Evolutionary conservation across 768 basidiomycete species (phyloP).

Genomic region (Suillus sp.): DNA sequence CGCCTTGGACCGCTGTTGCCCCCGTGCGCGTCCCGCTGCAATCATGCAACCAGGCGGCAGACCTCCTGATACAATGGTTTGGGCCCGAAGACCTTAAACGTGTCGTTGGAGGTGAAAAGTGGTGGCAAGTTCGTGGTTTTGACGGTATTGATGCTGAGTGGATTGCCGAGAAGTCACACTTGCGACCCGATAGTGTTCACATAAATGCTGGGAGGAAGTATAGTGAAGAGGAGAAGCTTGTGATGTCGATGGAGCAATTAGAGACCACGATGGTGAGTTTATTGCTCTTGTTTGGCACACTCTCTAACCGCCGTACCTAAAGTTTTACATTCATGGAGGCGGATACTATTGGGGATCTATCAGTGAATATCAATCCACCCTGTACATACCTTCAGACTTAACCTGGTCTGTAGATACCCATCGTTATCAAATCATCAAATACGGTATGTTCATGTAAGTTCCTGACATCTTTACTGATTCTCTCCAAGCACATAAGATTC

Average conservation of each 20-base stretch:
- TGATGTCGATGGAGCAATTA: slow-evolving; percentile 54
- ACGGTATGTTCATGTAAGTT: slow-evolving; percentile 38
- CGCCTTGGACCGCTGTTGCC: slow-evolving; percentile 63
- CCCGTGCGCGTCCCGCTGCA: slow-evolving; percentile 58
- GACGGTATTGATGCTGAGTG: slow-evolving; percentile 69
- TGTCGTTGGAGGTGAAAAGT: slow-evolving; percentile 74
- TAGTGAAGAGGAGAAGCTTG: slow-evolving; percentile 40
- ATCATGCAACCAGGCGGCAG: slow-evolving; percentile 63
- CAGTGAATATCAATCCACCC: slow-evolving; percentile 35
- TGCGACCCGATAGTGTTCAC: slow-evolving; percentile 27
- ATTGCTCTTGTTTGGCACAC: background rate
- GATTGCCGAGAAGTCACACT: slow-evolving; percentile 54
- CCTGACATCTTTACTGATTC: slow-evolving; percentile 17
- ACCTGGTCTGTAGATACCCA: slow-evolving; percentile 47
- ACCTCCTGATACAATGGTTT: slow-evolving; percentile 67
- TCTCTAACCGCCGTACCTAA: slow-evolving; percentile 14
- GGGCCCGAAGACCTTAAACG: slow-evolving; percentile 67
- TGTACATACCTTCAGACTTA: slow-evolving; percentile 3
- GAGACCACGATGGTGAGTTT: slow-evolving; percentile 55
- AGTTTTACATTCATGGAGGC: slow-evolving; percentile 74
- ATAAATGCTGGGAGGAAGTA: slow-evolving; percentile 34
- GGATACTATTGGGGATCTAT: slow-evolving; percentile 69
- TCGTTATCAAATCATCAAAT: slow-evolving; percentile 60
- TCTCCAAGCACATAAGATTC: slow-evolving; percentile 63
- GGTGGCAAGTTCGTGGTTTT: slow-evolving; percentile 83